Evolutionary conservation across 352 stramenopile genomes (phyloP).

Genomic region (Globisporangium polare): DNA sequence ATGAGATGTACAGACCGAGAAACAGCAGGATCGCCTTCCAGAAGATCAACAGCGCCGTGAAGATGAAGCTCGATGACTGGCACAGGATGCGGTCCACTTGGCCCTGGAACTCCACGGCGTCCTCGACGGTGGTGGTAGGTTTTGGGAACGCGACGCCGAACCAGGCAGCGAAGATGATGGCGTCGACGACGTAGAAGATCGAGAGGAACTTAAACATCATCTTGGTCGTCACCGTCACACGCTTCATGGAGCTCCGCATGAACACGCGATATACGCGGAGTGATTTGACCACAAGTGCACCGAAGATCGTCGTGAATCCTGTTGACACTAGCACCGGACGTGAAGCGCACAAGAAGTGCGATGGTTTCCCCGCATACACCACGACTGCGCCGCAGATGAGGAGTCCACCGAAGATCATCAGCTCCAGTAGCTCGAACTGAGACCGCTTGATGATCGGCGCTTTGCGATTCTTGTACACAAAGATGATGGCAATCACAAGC

Average conservation of each 20-base stretch:
- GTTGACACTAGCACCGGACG: constrained; percentile 22
- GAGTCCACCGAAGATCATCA: constrained; percentile 23
- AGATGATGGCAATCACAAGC: constrained; percentile 10
- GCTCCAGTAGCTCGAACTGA: constrained; percentile 23
- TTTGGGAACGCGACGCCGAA: constrained; percentile 10
- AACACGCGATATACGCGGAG: constrained; percentile 32
- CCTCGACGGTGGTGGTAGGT: not conserved
- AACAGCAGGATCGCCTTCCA: constrained; percentile 31
- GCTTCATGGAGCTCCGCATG: constrained; percentile 18
- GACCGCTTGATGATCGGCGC: constrained; percentile 29
- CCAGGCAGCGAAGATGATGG: constrained; percentile 9
- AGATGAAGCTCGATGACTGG: constrained; percentile 24
- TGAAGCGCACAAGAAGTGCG: constrained; percentile 12
- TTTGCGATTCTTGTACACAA: constrained; percentile 25
- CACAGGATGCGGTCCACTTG: constrained; percentile 9
- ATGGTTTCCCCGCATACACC: constrained; percentile 17
- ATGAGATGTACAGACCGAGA: constrained; percentile 17
- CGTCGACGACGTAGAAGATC: constrained; percentile 12
- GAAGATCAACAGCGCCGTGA: constrained; percentile 33
- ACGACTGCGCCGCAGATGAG: constrained; percentile 21
- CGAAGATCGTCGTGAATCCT: constrained; percentile 26
- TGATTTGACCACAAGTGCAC: constrained; percentile 25
- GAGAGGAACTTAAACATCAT: constrained; percentile 15
- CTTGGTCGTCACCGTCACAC: constrained; percentile 8
- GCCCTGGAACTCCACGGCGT: constrained; percentile 7